These are phyloP conservation scores for Kurtzmaniella quercitrusa DNA, from an alignment of 1,139 yeast genomes.

Conservation along the genomic window DNA sequence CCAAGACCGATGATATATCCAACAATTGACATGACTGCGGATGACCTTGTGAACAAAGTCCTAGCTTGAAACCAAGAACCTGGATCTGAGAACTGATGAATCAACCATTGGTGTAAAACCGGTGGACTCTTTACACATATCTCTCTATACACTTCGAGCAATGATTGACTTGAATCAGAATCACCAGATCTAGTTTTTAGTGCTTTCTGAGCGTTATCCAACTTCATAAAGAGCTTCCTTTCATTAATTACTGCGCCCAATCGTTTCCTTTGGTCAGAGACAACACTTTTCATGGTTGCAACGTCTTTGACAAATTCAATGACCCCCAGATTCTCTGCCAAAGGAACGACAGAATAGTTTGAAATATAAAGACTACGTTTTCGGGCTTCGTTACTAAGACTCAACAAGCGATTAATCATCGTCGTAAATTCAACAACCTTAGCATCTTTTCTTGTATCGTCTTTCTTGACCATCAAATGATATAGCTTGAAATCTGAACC, in stretches of 20 bases:
- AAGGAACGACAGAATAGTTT: conserved; percentile 85
- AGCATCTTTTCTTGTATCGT: conserved; percentile 94
- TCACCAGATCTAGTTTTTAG: conserved; percentile 21
- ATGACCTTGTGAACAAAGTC: conserved; percentile 66
- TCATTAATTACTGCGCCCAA: conserved; percentile 31
- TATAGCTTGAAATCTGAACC: conserved; percentile 78
- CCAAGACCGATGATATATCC: conserved; percentile 91
- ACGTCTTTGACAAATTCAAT: conserved; percentile 92
- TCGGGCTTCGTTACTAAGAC: conserved; percentile 65
- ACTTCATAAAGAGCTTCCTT: conserved; percentile 26
- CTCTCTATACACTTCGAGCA: conserved; percentile 26
- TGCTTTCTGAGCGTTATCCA: conserved; percentile 39
- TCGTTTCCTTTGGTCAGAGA: conserved; percentile 41
- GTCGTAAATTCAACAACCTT: conserved; percentile 90
- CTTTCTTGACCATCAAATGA: conserved; percentile 78
- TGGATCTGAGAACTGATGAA: conserved; percentile 88
- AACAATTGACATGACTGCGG: conserved; percentile 97
- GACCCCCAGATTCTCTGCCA: conserved; percentile 83
- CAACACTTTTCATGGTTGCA: conserved; percentile 69
- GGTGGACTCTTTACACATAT: conserved; percentile 55
- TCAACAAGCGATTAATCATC: conserved; percentile 72
- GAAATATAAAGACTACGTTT: conserved; percentile 67
- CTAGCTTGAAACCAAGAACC: conserved; percentile 82
- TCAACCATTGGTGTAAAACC: conserved; percentile 80
- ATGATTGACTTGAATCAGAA: conserved; percentile 13